Conservation (phyloP, 768 basidiomycete genomes). For the Mycena crocata region DNA sequence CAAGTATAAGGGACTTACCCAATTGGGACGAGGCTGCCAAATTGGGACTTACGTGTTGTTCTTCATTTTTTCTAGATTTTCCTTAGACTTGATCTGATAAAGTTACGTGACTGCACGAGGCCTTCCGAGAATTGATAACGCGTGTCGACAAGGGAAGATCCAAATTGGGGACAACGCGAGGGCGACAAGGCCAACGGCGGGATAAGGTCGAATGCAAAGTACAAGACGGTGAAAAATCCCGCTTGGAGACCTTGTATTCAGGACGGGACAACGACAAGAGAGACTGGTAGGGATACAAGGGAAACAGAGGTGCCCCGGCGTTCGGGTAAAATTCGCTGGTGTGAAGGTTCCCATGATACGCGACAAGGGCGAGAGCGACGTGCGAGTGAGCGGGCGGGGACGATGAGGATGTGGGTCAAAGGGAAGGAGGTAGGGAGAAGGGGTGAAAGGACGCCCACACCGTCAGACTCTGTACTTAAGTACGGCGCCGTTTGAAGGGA, state of each 20-base stretch:
- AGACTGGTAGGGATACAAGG: no score
- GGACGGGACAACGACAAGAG: no score
- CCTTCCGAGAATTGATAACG: neutral
- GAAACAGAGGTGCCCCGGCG: no score
- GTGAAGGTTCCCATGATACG: no score
- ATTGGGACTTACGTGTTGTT: neutral
- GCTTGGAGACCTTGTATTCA: no score
- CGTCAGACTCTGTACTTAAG: no score
- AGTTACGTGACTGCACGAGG: conserved; percentile 6
- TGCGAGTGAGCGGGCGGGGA: no score
- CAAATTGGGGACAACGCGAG: conserved; percentile 10
- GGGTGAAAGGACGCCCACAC: neutral
- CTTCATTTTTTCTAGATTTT: neutral
- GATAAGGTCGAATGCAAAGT: neutral
- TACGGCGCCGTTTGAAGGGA: no score
- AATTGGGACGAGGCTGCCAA: conserved; percentile 1
- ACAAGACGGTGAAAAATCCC: no score
- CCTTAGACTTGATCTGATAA: neutral
- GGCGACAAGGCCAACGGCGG: neutral
- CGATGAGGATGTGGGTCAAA: neutral
- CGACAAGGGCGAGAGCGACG: no score
- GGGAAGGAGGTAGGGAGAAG: neutral
- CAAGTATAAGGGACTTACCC: neutral
- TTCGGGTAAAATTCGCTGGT: no score
- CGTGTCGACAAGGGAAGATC: neutral